Conservation (phyloP, 2,329 filamentous ascomycete species). For the Colletotrichum sp. region DNA sequence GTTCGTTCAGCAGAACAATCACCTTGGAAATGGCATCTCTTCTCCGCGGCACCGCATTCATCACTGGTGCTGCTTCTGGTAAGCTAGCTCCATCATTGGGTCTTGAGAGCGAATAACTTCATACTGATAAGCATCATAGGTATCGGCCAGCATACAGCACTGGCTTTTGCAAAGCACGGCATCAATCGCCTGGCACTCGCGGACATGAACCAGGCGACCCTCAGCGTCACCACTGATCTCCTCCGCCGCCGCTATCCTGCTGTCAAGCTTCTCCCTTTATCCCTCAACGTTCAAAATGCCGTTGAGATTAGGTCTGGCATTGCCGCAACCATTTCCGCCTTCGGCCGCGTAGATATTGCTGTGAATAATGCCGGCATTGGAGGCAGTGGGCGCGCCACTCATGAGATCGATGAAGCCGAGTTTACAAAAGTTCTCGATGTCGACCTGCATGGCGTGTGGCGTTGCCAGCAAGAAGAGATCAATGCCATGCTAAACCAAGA, state of each 20-base stretch:
- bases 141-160: slow-evolving; percentile 52
- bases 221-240: slow-evolving; percentile 33
- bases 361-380: slow-evolving; percentile 61
- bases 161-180: slow-evolving; percentile 52
- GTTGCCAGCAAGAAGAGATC: slow-evolving; percentile 60
- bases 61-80: slow-evolving; percentile 54
- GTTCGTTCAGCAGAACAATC: not conserved
- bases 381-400: slow-evolving; percentile 44
- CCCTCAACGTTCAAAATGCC: slow-evolving; percentile 51
- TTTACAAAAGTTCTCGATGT: slow-evolving; percentile 56
- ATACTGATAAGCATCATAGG: slow-evolving; percentile 34
- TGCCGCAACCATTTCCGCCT: slow-evolving; percentile 42
- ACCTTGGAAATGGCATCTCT: slow-evolving; percentile 37
- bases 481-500: slow-evolving; percentile 56
- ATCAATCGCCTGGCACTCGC: slow-evolving; percentile 50
- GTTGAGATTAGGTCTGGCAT: slow-evolving; percentile 48
- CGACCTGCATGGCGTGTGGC: slow-evolving; percentile 62
- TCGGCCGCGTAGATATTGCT: slow-evolving; percentile 60
- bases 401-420: slow-evolving; percentile 49
- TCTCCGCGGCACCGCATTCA: slow-evolving; percentile 50
- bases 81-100: slow-evolving; percentile 9
- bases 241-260: slow-evolving; percentile 42
- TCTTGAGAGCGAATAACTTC: not conserved
- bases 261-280: slow-evolving; percentile 43
- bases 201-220: slow-evolving; percentile 43